A percentile compares a stretch with the other conserved stretches of the same genome.
These are phyloP conservation scores for Eucalyptus marginata DNA, from an alignment of 345 rosid species.

Conservation along the genomic window DNA sequence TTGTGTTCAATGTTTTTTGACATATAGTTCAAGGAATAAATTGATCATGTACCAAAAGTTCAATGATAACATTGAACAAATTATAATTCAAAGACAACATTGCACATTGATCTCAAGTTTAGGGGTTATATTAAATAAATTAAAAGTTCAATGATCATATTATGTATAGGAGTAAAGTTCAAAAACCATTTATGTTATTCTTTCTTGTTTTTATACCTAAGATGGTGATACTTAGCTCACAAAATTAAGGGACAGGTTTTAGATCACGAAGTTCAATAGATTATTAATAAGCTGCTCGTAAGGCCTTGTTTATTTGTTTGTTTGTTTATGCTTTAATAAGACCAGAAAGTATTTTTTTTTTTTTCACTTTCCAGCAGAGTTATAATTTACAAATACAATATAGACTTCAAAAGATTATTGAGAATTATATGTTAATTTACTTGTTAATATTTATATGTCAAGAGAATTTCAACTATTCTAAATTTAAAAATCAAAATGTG, in stretches of 20 bases:
- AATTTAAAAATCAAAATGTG: neutral
- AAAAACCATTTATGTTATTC: no score
- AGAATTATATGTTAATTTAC: neutral
- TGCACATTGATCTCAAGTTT: no score
- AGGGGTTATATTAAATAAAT: fast-evolving
- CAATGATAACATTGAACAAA: no score
- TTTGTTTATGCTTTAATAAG: neutral
- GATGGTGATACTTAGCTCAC: neutral
- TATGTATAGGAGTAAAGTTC: fast-evolving
- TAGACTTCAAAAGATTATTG: neutral
- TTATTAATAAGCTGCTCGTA: neutral
- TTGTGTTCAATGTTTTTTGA: no score
- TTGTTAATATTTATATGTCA: neutral
- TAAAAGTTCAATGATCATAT: no score
- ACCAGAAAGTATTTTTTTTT: neutral
- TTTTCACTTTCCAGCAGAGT: neutral
- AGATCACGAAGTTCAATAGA: neutral
- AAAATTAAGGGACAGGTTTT: neutral
- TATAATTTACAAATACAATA: neutral
- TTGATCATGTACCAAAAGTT: neutral
- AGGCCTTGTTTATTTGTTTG: neutral
- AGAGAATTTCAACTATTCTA: neutral
- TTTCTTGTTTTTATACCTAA: neutral
- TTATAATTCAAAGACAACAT: fast-evolving
- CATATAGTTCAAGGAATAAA: no score